Evolutionary conservation across 2,329 filamentous ascomycete species (phyloP), one percentile per base, ranked within the genome.

Genomic region (Tolypocladium ovalisporum): DNA sequence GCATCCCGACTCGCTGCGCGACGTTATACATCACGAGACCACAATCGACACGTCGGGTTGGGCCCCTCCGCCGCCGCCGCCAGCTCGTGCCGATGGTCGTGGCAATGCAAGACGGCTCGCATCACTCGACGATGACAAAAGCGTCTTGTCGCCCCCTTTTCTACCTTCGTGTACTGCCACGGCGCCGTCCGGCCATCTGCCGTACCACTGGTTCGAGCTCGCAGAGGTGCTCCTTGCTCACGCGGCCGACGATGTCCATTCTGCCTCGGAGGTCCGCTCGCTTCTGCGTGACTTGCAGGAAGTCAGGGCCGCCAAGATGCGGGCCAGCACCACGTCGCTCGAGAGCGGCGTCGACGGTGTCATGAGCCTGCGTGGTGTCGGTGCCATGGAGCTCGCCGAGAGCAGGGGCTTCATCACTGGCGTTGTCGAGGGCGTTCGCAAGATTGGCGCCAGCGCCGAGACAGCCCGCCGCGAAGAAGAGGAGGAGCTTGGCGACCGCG

Each of bases 131-230:
- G 64, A 65, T 12, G 61, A 62, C 51, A 71, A 75, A 47, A 63
- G 66, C 4, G 60, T 74, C 1, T 68, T 85, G 0, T 84, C 85
- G 0, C 83, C 92, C 4, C 93, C 93, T 0, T 97, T 97, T 68
- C 73, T 95, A 1, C 82, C 84, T 1, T 86, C 86, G 19, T 90
- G 88, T 62, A 91, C 87, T 0, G 83, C 86, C 24, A 77, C 83
- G 52, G 83, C 87, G 1, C 84, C 86, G 10, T 75, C 84, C 0
- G 84, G 85, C 44, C 83, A 86, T 17, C 76, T 99, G 36, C 94
- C 94, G 0, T 97, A 96, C 69, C 93, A 97, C 75, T 99, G 93
- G 92, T 81, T 96, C 47, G 94, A 97, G 73, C 75, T 97, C 10
- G 87, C 88, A 22, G 91, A 96, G 72, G 85, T 95, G 69, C 77